Base-by-base conservation (phyloP, 345 rosid genomes). In the Gynandropsis gynandra region DNA sequence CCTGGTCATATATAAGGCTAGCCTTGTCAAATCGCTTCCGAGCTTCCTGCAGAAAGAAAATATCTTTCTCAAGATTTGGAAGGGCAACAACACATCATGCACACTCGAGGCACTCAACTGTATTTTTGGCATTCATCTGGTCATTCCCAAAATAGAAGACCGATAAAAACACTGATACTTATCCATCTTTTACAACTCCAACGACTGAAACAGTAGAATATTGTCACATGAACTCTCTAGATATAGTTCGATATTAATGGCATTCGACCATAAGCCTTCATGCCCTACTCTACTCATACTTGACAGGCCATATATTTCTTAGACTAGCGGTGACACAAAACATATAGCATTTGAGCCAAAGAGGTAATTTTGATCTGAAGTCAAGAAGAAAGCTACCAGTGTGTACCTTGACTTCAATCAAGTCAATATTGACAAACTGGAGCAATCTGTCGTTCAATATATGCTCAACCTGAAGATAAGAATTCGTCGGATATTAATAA, bases 1-100 rank as follows among this genome's bases (percentile, higher is more conserved):
- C 99, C 99, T 93, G 99, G 51, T 93, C 97, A 54, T 93, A 93
- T 29, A 77, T 65, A 62, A 93, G 81, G 63, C 92, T 77, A 61
- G 96, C 89, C 80, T 88, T 93, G 77, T 93, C 99, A 77, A 93
- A 93, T 33, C 79, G 79, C 70, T 83, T 93, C 60, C 95, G 79
- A 21, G 92, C 97, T 85, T 93, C 99, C 97, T 93, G 80, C 72
- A 63, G 47, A 43, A 68, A 73, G 61, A 56, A 44, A 55, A 48
- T 15, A 62, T 60, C 51, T 51, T 56, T 68, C n/a, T n/a, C 67
- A 74, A 62, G 48, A 27, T 55, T 39, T 49, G 4, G 57, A 49
- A 56, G 42, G 42, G 40, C 57, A 54, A 56, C 13, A 33, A 36
- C 21, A 45, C 38, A 20, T 11, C n/a, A 39, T 3, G 43, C 50